Base-by-base conservation (phyloP, 2,329 filamentous ascomycete species). In the Neonectria magnoliae region DNA sequence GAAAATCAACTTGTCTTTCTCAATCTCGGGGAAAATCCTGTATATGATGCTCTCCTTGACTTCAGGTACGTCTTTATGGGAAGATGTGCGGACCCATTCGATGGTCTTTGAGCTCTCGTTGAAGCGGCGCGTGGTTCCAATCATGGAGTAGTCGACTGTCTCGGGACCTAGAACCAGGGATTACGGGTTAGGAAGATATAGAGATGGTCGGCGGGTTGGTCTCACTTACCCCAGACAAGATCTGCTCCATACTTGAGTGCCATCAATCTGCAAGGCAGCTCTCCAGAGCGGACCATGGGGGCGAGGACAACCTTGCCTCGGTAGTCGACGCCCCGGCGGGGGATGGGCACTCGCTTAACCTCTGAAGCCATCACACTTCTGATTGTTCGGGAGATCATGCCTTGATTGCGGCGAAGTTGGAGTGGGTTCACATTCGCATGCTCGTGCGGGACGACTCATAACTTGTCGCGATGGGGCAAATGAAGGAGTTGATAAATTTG, bases 211-310 rank as follows among this genome's bases (percentile, higher is more conserved):
- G n/a, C 29, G 27, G 13, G 10, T 9, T 11, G n/a, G 20, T 22
- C 10, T 20, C 41, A 81, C 85, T 71, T 79, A 92, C 91, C 95
- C 95, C 96, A 99, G 70, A 99, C 96, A 16, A 99, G 85, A 80
- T 99, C 96, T 57, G 96, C 96, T 70, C 96, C 96, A 78, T 99
- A 98, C 76, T 97, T 92, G 66, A 99, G 88, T 33, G 96, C 93
- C 47, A 97, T 82, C 27, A 99, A 86, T 63, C 96, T 90, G 42
- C 93, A 96, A 3, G 96, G 95, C 65, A 98, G 84, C 83, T 99
- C 96, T 76, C 96, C 96, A n/a, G 93, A 97, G 71, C 96, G 91
- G 62, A 98, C 95, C 96, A 99, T 99, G 44, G 96, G 96, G 66
- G 96, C 96, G 68, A 99, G 91, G 48, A 98, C 96, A 69, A 98